Conservation (phyloP, 2,329 filamentous ascomycete species). For the Alternaria metachromatica region DNA sequence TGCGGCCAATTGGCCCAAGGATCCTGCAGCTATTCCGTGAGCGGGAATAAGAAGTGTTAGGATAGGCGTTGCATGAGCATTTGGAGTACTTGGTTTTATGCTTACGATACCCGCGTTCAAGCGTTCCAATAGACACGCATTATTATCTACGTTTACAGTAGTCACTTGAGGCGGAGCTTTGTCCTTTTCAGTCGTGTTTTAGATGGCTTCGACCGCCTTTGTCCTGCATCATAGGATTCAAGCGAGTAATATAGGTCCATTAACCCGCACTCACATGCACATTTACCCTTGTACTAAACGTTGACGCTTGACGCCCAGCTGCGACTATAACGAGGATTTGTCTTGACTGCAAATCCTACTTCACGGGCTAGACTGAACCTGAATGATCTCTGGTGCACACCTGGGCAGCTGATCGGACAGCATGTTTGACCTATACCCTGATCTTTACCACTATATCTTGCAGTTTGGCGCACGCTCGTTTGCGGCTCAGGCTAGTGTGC, state of each 20-base stretch:
- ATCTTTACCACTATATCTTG: slow-evolving; percentile 2
- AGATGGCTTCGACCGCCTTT: neutral
- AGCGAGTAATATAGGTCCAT: neutral
- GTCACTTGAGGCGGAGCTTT: neutral
- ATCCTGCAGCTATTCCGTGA: slow-evolving; percentile 40
- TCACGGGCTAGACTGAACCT: neutral
- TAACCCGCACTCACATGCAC: neutral
- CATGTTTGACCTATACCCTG: slow-evolving; percentile 2
- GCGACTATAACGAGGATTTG: neutral
- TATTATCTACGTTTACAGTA: neutral
- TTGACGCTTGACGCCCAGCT: neutral
- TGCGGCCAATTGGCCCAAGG: slow-evolving; percentile 43
- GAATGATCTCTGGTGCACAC: neutral
- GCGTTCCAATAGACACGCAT: slow-evolving; percentile 6
- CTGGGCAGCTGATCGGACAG: neutral
- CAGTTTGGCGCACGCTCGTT: slow-evolving; percentile 8
- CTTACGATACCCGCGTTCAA: slow-evolving; percentile 28
- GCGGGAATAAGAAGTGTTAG: neutral
- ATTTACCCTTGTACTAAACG: neutral
- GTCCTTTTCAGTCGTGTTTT: neutral
- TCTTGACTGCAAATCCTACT: neutral
- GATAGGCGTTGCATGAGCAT: slow-evolving; percentile 19
- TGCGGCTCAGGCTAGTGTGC: neutral
- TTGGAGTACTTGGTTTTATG: slow-evolving; percentile 16
- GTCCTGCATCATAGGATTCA: neutral